A percentile compares a stretch with the other conserved stretches of the same genome.
Evolutionary conservation across 345 rosid genomes (phyloP).

Genomic region (Ceriops decandra): DNA sequence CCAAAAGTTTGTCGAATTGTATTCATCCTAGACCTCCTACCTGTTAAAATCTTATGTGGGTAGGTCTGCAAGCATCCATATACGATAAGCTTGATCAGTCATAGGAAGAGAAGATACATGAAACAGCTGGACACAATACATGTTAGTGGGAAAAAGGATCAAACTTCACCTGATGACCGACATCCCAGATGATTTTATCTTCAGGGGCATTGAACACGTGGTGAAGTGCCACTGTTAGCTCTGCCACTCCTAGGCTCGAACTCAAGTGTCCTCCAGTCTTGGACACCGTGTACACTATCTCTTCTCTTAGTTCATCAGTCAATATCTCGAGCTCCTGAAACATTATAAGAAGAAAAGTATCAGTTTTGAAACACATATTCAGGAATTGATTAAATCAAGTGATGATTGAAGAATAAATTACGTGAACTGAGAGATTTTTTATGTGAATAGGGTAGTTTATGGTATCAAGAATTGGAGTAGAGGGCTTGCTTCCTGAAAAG

Average conservation of each 20-base stretch:
- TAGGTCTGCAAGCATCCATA: conserved; percentile 28
- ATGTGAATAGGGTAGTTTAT: conserved; percentile 36
- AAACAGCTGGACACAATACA: not conserved
- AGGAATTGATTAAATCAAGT: too few species aligned
- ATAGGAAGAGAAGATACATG: not conserved
- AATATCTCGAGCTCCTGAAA: conserved; percentile 38
- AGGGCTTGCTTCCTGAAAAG: conserved; percentile 35
- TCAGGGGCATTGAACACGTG: conserved; percentile 46
- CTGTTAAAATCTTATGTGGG: conserved; percentile 44
- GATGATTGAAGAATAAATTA: conserved; percentile 1
- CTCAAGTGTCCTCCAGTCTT: conserved; percentile 51
- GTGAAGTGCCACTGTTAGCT: conserved; percentile 53
- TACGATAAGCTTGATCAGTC: not conserved
- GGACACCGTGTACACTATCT: conserved; percentile 39
- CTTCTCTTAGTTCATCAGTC: conserved; percentile 42
- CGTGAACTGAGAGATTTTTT: conserved; percentile 41
- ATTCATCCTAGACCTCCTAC: conserved; percentile 43
- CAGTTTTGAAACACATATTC: too few species aligned
- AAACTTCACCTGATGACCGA: conserved; percentile 46
- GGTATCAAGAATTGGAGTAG: conserved; percentile 42
- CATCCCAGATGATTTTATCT: conserved; percentile 58
- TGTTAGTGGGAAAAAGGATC: not conserved
- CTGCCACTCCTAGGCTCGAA: conserved; percentile 49
- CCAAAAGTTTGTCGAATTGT: conserved; percentile 46
- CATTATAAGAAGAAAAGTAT: not conserved